Percentiles rank a stretch among this genome's conserved stretches.
phyloP scores from a whole-genome alignment of 2,329 filamentous ascomycete species.

The Magnaporthiopsis poae region DNA sequence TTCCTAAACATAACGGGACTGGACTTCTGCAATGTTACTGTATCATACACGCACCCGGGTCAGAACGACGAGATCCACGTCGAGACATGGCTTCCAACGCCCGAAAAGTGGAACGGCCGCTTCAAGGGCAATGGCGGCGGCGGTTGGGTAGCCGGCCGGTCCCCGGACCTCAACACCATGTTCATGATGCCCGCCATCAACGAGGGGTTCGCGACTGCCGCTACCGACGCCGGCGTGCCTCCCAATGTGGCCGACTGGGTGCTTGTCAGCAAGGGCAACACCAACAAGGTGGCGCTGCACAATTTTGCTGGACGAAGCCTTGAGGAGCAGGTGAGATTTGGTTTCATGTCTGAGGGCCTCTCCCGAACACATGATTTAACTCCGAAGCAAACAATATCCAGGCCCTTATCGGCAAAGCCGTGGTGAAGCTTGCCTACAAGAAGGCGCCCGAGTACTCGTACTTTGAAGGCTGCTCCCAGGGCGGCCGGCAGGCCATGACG shows the following conservation, averaged over 20 bases:
- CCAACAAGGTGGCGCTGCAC: conserved; percentile 15
- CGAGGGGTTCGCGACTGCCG: conserved; percentile 12
- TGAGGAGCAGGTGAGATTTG: conserved; percentile 11
- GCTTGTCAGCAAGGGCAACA: conserved; percentile 16
- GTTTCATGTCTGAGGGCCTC: not conserved
- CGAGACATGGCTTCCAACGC: conserved; percentile 23
- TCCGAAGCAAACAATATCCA: not conserved
- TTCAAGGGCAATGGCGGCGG: conserved; percentile 28
- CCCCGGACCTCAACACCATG: not conserved
- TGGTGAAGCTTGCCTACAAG: conserved; percentile 34
- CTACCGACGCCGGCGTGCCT: conserved; percentile 23
- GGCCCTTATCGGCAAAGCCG: conserved; percentile 32
- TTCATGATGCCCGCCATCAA: not conserved
- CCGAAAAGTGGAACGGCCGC: conserved; percentile 21
- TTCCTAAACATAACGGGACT: not conserved
- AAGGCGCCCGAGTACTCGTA: conserved; percentile 30
- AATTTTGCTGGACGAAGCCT: conserved; percentile 17
- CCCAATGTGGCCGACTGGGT: conserved; percentile 14
- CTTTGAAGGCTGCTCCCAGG: conserved; percentile 43
- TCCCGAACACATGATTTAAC: not conserved
- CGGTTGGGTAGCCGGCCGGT: conserved; percentile 17
- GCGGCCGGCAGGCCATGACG: conserved; percentile 42
- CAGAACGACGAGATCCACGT: conserved; percentile 24
- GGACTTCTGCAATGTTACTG: conserved; percentile 27
- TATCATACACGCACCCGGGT: conserved; percentile 27